Evolutionary conservation across 192 early-diverging fungal genomes (phyloP).

Genomic region (Entomortierella parvispora): DNA sequence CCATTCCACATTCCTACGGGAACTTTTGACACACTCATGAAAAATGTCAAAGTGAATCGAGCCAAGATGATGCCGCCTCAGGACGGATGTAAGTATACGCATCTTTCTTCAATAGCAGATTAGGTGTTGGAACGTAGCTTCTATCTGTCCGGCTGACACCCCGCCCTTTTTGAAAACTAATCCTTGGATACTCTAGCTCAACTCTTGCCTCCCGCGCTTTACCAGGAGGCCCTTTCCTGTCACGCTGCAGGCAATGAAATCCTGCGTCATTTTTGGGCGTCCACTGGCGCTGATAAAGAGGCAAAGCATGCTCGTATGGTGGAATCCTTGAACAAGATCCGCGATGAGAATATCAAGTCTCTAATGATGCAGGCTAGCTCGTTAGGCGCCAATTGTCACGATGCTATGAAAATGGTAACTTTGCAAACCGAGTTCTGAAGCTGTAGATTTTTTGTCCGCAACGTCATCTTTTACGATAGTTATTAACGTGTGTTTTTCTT

Average conservation of each 20-base stretch:
- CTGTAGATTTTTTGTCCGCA: no score
- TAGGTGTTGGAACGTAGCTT: no score
- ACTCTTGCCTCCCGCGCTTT: slow-evolving; percentile 51
- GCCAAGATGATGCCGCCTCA: slow-evolving; percentile 46
- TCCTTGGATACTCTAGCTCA: slow-evolving; percentile 21
- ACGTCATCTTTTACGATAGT: no score
- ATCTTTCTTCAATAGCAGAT: neutral
- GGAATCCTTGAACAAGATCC: slow-evolving; percentile 54
- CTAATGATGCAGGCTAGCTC: slow-evolving; percentile 51
- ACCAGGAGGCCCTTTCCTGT: slow-evolving; percentile 53
- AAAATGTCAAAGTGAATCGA: slow-evolving; percentile 37
- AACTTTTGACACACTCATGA: slow-evolving; percentile 41
- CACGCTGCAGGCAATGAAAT: slow-evolving; percentile 65
- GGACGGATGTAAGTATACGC: slow-evolving; percentile 50
- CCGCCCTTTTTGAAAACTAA: neutral
- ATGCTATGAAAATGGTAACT: slow-evolving; percentile 41
- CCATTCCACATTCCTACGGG: slow-evolving; percentile 26
- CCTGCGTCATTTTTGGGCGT: slow-evolving; percentile 67
- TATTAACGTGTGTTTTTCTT: neutral
- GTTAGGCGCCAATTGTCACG: slow-evolving; percentile 30
- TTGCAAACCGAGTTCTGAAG: no score
- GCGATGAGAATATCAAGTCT: slow-evolving; percentile 53
- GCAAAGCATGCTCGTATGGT: slow-evolving; percentile 62
- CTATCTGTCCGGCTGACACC: no score
- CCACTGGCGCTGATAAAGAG: slow-evolving; percentile 52